Base-by-base conservation (phyloP, 2,329 filamentous ascomycete species). In the Plenodomus tracheiphilus region DNA sequence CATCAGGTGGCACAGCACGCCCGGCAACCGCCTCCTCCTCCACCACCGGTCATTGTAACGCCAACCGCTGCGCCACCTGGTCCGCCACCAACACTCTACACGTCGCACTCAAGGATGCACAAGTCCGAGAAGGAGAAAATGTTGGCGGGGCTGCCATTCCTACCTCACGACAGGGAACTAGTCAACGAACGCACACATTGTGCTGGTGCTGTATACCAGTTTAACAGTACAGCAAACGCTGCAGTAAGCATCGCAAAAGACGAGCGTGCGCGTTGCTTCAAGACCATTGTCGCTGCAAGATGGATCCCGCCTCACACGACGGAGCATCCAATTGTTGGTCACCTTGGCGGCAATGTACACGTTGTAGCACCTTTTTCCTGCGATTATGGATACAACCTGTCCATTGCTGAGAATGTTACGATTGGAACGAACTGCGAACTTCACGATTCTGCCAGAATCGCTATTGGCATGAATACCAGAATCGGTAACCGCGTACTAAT, bases 301-400 rank as follows among this genome's bases (percentile, higher is more conserved):
- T 84, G 64, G 58, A 51, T 54, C 9, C 59, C 42, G 17, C 56
- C 59, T 67, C 53, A 44, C 17, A 51, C 51, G 11, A 49, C 25
- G 2, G 48, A 50, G 21, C 47, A 41, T 8, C 42, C 46, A 35
- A 43, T 56, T 34, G 53, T 56, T 41, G 89, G 83, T 47, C 82
- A 79, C 19, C 82, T 94, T 4, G 90, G 90, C n/a, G 82, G 85
- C 15, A 84, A 87, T 46, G 87, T 89, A 4, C 79, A 86, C 36
- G 88, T 99, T 20, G 91, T 96, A 64, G 85, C 89, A 2, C 93
- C 93, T 0, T 97, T 99, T 71, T 86, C 81, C 39, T 97, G 93
- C 69, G 91, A 97, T 65, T 97, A 97, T 65, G 94, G 94, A 0
- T 97, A 96, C 75, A 97, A 99, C 70, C 88, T 97, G 62, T 82